Conservation (phyloP, 495 filamentous ascomycete species). For the Lophiotrema nucula region DNA sequence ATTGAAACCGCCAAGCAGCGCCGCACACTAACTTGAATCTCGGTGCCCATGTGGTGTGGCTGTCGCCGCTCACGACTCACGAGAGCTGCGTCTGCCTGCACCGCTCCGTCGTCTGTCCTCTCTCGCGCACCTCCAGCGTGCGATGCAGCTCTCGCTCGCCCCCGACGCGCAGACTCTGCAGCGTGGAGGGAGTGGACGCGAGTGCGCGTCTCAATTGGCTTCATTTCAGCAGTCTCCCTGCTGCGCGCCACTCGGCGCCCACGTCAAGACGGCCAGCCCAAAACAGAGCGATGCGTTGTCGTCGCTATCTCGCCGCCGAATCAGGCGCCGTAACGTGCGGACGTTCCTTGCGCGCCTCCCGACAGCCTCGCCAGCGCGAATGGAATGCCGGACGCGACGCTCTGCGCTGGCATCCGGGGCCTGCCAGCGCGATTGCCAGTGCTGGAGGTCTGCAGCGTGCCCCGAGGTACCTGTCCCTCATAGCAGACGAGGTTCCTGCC, state of each 20-base stretch:
- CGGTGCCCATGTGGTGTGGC: not conserved
- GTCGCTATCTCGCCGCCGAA: constrained; percentile 24
- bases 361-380: not conserved
- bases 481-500: too few relatives aligned
- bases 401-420: too few relatives aligned
- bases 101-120: not conserved
- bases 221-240: not conserved
- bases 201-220: not conserved
- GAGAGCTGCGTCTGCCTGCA: not conserved
- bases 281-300: constrained; percentile 29
- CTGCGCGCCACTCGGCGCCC: constrained; percentile 2
- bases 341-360: not conserved
- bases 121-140: not conserved
- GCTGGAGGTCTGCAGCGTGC: too few relatives aligned
- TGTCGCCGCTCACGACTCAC: not conserved
- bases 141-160: too few relatives aligned
- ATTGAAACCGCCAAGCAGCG: not conserved
- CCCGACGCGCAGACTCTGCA: not conserved
- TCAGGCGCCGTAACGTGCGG: constrained; percentile 22
- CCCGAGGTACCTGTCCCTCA: too few relatives aligned
- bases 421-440: too few relatives aligned
- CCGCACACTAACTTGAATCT: not conserved
- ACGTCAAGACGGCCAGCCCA: not conserved
- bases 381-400: too few relatives aligned
- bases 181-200: too few relatives aligned